A percentile compares a stretch with the other conserved stretches of the same genome.
Conservation (phyloP, 371 early-diverging fungal genomes). For the Mortierella sp. region DNA sequence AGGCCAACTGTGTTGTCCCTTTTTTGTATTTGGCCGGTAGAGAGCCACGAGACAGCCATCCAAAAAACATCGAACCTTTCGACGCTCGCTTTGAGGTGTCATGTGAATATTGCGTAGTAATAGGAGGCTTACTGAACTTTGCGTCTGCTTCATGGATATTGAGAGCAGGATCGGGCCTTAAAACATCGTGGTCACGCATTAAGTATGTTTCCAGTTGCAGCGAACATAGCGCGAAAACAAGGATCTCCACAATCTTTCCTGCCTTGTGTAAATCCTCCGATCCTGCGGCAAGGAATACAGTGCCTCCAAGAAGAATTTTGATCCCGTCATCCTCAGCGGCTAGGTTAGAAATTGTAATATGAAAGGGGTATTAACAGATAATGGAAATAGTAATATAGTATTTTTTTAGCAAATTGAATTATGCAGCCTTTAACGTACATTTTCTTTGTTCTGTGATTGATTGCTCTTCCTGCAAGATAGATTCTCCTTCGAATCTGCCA, state of each 20-base stretch:
- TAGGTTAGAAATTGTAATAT: neutral
- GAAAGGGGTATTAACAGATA: neutral
- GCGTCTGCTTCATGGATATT: slow-evolving; percentile 39
- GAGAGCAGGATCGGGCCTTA: slow-evolving; percentile 38
- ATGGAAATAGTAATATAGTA: too few species aligned
- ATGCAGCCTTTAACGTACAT: slow-evolving; percentile 20
- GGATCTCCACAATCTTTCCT: slow-evolving; percentile 53
- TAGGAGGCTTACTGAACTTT: slow-evolving; percentile 18
- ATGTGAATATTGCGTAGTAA: slow-evolving; percentile 19
- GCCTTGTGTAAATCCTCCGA: slow-evolving; percentile 39
- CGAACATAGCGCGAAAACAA: slow-evolving; percentile 65
- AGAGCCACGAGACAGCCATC: slow-evolving; percentile 44
- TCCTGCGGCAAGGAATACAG: slow-evolving; percentile 32
- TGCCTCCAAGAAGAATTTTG: slow-evolving; percentile 42
- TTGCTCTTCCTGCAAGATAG: slow-evolving; percentile 42
- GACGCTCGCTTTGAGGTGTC: slow-evolving; percentile 36
- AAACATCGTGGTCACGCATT: slow-evolving; percentile 61
- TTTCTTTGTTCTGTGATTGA: slow-evolving; percentile 20
- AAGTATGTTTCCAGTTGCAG: slow-evolving; percentile 63
- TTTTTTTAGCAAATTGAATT: neutral
- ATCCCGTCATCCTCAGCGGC: slow-evolving; percentile 21
- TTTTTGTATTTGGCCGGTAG: slow-evolving; percentile 49
- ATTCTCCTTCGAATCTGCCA: slow-evolving; percentile 46
- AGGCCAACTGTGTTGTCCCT: slow-evolving; percentile 46
- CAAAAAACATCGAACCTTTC: slow-evolving; percentile 45